phyloP scores from a whole-genome alignment of 2,329 filamentous ascomycete genomes.

The Aureobasidium subglaciale region DNA sequence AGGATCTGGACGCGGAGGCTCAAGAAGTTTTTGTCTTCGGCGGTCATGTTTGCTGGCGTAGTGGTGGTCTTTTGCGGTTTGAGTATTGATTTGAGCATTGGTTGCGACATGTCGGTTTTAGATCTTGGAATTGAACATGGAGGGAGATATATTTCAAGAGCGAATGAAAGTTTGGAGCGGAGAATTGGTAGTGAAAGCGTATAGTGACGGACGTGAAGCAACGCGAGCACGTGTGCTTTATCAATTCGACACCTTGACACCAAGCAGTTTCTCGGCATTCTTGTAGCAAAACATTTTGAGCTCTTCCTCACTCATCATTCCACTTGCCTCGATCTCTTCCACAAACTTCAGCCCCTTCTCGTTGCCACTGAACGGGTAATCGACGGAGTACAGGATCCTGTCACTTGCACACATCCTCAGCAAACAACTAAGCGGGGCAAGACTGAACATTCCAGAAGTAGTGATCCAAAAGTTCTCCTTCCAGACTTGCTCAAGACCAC shows the following conservation, averaged over 20 bases:
- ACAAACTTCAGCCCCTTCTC: conserved; percentile 46
- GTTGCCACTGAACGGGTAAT: conserved; percentile 51
- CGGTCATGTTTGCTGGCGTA: background rate
- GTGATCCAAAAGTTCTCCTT: conserved; percentile 53
- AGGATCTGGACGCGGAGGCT: background rate
- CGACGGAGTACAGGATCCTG: conserved; percentile 50
- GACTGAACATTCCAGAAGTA: conserved; percentile 49
- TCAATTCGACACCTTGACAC: conserved; percentile 22
- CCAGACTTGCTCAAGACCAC: conserved; percentile 36
- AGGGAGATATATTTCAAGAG: background rate
- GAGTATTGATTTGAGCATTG: background rate
- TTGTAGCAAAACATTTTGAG: conserved; percentile 43
- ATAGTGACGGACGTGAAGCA: background rate
- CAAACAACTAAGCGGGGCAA: conserved; percentile 43
- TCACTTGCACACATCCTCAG: conserved; percentile 36
- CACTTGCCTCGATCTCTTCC: conserved; percentile 43
- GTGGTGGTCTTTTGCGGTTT: background rate
- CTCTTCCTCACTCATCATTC: conserved; percentile 44
- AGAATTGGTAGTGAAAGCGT: background rate
- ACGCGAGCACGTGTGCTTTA: no score
- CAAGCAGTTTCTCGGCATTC: conserved; percentile 46
- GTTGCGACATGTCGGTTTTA: background rate
- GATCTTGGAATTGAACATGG: background rate
- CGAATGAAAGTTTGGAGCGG: background rate
- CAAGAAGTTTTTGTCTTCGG: background rate